phyloP scores from a whole-genome alignment of 768 basidiomycete species.

The Lentinus tigrinus region DNA sequence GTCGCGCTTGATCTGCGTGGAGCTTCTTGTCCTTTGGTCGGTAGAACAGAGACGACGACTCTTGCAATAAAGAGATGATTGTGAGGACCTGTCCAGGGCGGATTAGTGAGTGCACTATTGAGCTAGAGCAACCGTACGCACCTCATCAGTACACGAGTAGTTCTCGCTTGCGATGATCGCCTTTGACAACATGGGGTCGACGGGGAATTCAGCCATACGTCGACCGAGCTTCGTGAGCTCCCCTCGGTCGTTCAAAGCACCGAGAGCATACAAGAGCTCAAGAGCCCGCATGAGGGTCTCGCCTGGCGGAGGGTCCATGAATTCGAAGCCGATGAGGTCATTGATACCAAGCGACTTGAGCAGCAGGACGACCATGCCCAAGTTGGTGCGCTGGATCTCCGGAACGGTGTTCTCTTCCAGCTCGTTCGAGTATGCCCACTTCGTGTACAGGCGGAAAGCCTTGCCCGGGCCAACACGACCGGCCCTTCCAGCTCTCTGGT shows the following conservation, averaged over 20 bases:
- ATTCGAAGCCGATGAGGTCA: conserved; percentile 97
- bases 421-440: conserved; percentile 97
- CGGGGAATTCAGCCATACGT: conserved; percentile 98
- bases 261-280: conserved; percentile 91
- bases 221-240: conserved; percentile 97
- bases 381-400: conserved; percentile 98
- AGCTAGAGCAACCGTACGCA: conserved; percentile 32
- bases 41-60: conserved; percentile 93
- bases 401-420: conserved; percentile 96
- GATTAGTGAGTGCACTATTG: not conserved
- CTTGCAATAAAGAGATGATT: conserved; percentile 95
- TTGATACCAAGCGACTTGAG: conserved; percentile 98
- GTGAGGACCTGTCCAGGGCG: conserved; percentile 69
- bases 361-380: conserved; percentile 92
- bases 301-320: conserved; percentile 96
- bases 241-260: conserved; percentile 93
- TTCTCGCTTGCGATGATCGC: conserved; percentile 94
- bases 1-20: conserved; percentile 95
- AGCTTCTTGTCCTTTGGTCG: conserved; percentile 98
- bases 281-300: conserved; percentile 96
- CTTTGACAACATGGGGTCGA: conserved; percentile 97
- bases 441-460: conserved; percentile 97
- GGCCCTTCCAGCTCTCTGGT: conserved; percentile 94
- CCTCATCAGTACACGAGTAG: conserved; percentile 95
- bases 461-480: conserved; percentile 98